phyloP scores from a whole-genome alignment of 2,329 filamentous ascomycete genomes.

The Aspergillus persii region DNA sequence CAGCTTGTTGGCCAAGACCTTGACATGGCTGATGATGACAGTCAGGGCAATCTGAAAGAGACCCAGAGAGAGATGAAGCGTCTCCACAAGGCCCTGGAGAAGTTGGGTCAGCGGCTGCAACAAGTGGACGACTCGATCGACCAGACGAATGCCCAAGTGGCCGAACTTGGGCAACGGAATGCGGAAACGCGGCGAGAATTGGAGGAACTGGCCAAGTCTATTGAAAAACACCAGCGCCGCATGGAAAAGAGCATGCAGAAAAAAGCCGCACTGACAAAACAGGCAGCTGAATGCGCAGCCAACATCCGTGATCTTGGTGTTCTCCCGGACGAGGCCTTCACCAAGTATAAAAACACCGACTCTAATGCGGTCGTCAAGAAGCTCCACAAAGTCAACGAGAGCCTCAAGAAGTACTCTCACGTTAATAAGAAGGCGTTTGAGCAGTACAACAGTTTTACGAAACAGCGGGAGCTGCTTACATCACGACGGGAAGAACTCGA shows the following conservation, averaged over 20 bases:
- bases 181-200: slow-evolving; percentile 67
- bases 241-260: slow-evolving; percentile 92
- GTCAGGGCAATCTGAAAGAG: slow-evolving; percentile 68
- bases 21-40: slow-evolving; percentile 60
- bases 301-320: slow-evolving; percentile 93
- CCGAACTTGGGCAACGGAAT: slow-evolving; percentile 58
- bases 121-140: slow-evolving; percentile 76
- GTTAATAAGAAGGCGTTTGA: slow-evolving; percentile 99
- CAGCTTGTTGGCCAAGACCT: slow-evolving; percentile 76
- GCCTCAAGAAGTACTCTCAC: slow-evolving; percentile 92
- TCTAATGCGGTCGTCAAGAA: slow-evolving; percentile 70
- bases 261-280: slow-evolving; percentile 73
- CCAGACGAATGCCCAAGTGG: slow-evolving; percentile 52
- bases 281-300: slow-evolving; percentile 76
- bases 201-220: slow-evolving; percentile 71
- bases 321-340: slow-evolving; percentile 88
- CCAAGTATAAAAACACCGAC: slow-evolving; percentile 81
- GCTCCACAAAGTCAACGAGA: slow-evolving; percentile 87
- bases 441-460: slow-evolving; percentile 96
- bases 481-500: slow-evolving; percentile 85
- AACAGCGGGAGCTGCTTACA: slow-evolving; percentile 81
- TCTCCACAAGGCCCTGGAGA: slow-evolving; percentile 64
- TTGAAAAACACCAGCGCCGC: slow-evolving; percentile 81
- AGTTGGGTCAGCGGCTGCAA: slow-evolving; percentile 65
- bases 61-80: slow-evolving; percentile 79